Base-by-base conservation (phyloP, 2,329 filamentous ascomycete genomes). In the Phialocephala sp. region DNA sequence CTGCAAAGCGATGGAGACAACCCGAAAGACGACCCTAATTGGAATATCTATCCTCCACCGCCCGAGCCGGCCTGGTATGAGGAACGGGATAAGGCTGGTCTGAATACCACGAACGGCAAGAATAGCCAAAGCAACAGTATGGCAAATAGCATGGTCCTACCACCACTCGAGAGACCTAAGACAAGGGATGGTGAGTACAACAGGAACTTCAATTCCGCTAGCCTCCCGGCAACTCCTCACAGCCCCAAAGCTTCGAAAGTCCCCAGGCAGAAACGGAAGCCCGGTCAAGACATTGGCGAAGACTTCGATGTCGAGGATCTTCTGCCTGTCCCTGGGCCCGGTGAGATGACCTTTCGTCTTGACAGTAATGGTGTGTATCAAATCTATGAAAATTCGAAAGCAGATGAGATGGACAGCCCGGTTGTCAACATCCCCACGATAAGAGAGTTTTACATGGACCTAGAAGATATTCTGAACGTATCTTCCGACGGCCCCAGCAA, bases 401-500 rank as follows among this genome's bases (percentile, higher is more conserved):
- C 88, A 2, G 82, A 84, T 41, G 83, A 89, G 60, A 81, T 86
- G 20, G 85, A 88, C 67, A 83, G 84, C 20, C 93, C 94, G 0
- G 87, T 93, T 18, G 85, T 97, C 59, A 84, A 88, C 55, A 91
- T 98, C n/a, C 95, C 95, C 0, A 97, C 92, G 5, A 87, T 98
- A 73, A 88, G 94, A 73, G 94, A 99, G 74, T 99, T 94, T 75
- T 99, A 98, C 78, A 91, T 97, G 83, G 94, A 97, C 75, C 82
- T 99, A 32, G 95, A 99, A 75, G 84, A 89, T 24, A 90, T 98
- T 65, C 83, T 97, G 60, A 89, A 90, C 65, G 88, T 96, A n/a
- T 97, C 94, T 0, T 97, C 94, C 0, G 94, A 99, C 75, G 95
- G 95, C 0, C 95, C 95, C 0, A 94, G 90, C 78, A 99, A 99